Evolutionary conservation across 441 rosid species (phyloP), one percentile per base, ranked within the genome.

Genomic region (Croton laevigatus): DNA sequence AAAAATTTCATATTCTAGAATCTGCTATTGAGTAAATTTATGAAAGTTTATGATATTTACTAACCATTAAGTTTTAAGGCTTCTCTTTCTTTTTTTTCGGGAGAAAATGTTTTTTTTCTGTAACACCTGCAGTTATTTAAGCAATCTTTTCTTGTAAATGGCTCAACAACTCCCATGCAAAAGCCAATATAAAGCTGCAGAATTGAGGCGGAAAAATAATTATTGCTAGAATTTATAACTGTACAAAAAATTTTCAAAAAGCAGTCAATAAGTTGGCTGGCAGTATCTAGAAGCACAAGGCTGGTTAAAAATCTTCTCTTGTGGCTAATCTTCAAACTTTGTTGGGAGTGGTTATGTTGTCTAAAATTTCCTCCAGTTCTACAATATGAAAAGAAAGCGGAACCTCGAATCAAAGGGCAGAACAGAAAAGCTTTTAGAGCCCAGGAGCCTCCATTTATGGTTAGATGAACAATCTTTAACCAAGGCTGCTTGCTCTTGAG

Each of bases 341-440:
- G 20, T 6, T 0, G 61, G 63, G 32, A 9, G 8, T 19, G 22
- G n/a, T n/a, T 34, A 65, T 4, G 17, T 6, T 12, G 40, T 22
- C 14, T 27, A 0, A 62, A 53, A 10, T 17, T 59, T 22, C 65
- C 58, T 37, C 32, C 13, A 9, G 8, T 55, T 70, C 55, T 82
- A 81, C 76, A 71, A 46, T 4, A 87, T 64, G 78, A 86, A 87
- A 32, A 87, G 88, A 70, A 80, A 86, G 19, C 94, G 84, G 74
- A 87, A 89, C 71, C 92, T 83, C 17, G 94, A 76, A 72, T 83
- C 85, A 6, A 84, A 87, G 3, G 92, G 90, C 27, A 81, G n/a
- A 34, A 87, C 69, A 2, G 84, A 81, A 78, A 84, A 87, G 75
- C 73, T 80, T 60, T 86, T 83, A 45, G 81, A 69, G 14, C 85